These are phyloP conservation scores for Serendipita indica DNA, from an alignment of 768 basidiomycete genomes.

Conservation along the genomic window DNA sequence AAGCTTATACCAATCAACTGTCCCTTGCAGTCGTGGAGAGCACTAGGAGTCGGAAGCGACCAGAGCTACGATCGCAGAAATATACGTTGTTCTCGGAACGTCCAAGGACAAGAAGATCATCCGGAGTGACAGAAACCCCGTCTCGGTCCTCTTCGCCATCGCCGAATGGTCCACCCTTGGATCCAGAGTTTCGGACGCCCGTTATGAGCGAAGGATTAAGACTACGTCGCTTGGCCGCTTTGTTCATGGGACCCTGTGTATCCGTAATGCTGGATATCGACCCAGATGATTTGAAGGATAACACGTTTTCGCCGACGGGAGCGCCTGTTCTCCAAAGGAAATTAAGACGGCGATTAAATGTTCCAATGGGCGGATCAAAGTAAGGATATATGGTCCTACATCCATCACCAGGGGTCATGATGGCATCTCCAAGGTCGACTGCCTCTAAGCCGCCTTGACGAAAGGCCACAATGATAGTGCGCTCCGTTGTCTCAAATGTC, in stretches of 20 bases:
- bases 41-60: conserved; percentile 60
- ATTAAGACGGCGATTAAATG: conserved; percentile 51
- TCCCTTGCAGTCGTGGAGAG: conserved; percentile 24
- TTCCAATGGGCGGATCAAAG: conserved; percentile 46
- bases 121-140: conserved; percentile 19
- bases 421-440: conserved; percentile 63
- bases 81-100: conserved; percentile 64
- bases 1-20: no score
- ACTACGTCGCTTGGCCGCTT: conserved; percentile 24
- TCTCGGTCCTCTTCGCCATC: conserved; percentile 9
- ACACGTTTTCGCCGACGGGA: conserved; percentile 33
- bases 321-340: conserved; percentile 78
- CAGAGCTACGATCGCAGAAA: conserved; percentile 61
- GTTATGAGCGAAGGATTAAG: conserved; percentile 11
- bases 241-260: conserved; percentile 30
- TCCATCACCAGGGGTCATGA: conserved; percentile 65
- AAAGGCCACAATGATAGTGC: conserved; percentile 70
- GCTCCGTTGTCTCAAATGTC: conserved; percentile 61
- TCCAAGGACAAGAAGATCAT: conserved; percentile 71
- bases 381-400: conserved; percentile 60
- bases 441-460: conserved; percentile 76
- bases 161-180: background rate
- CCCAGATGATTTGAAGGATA: conserved; percentile 26
- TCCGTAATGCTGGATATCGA: background rate
- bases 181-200: background rate